Evolutionary conservation across 192 early-diverging fungal genomes (phyloP).

Genomic region (Mortierella hygrophila): DNA sequence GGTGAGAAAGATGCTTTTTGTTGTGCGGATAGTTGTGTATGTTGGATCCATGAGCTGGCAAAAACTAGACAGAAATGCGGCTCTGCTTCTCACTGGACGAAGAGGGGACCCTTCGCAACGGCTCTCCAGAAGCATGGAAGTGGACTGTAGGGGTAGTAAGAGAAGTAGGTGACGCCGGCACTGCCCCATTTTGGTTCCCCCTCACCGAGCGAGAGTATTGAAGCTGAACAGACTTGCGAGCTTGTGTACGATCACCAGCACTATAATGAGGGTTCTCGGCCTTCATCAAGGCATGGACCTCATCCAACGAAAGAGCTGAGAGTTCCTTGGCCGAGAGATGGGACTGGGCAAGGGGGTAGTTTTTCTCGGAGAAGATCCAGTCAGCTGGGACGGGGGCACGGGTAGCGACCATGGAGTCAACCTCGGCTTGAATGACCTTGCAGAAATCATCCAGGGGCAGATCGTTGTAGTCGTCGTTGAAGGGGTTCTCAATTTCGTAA

Average conservation of each 20-base stretch:
- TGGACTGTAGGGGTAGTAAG: background rate
- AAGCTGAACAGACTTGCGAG: background rate
- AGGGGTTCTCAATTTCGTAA: slow-evolving; percentile 92
- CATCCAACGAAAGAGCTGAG: slow-evolving; percentile 5
- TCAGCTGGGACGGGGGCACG: slow-evolving; percentile 22
- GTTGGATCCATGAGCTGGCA: too few relatives aligned
- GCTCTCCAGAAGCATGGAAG: background rate
- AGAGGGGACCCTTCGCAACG: background rate
- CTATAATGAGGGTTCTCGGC: background rate
- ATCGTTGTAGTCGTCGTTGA: slow-evolving; percentile 84
- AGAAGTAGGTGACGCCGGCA: background rate
- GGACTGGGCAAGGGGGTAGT: slow-evolving; percentile 18
- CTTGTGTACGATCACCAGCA: background rate
- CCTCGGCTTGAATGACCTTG: slow-evolving; percentile 39
- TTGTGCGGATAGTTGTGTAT: too few relatives aligned
- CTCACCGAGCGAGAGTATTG: slow-evolving; percentile 6
- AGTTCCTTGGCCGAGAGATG: slow-evolving; percentile 22
- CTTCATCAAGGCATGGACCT: slow-evolving; percentile 16
- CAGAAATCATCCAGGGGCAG: slow-evolving; percentile 67
- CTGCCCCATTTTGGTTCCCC: background rate
- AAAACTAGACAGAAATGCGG: background rate
- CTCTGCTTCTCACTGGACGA: background rate
- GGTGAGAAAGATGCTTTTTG: too few relatives aligned
- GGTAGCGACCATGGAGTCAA: slow-evolving; percentile 20
- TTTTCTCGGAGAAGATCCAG: slow-evolving; percentile 27